Percentiles rank a stretch among this genome's conserved stretches.
Evolutionary conservation across 2,329 filamentous ascomycete species (phyloP).

Genomic region (Phyllosticta citriasiana): DNA sequence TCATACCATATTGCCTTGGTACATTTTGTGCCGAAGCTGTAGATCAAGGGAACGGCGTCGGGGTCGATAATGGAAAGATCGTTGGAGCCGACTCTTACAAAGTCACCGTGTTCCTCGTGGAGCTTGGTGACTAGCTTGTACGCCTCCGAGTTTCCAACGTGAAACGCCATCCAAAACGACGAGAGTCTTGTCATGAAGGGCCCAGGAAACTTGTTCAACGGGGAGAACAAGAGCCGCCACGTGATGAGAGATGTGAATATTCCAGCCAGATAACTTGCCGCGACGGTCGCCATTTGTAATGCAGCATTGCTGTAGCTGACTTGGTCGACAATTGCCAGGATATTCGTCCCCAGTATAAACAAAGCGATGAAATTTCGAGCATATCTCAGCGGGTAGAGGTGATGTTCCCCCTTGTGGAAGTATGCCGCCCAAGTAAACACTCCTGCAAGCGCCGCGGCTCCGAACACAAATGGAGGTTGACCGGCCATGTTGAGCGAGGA

Average conservation of each 20-base stretch:
- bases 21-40: conserved; percentile 27
- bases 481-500: background rate
- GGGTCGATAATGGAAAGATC: conserved; percentile 21
- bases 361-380: background rate
- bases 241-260: conserved; percentile 26
- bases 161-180: background rate
- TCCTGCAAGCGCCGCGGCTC: background rate
- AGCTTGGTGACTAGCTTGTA: conserved; percentile 6
- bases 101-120: conserved; percentile 6
- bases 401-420: conserved; percentile 8
- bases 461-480: background rate
- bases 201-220: conserved; percentile 18
- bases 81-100: conserved; percentile 5
- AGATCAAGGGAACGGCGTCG: conserved; percentile 14
- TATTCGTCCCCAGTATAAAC: background rate
- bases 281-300: background rate
- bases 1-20: conserved; percentile 18
- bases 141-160: background rate
- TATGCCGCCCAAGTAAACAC: background rate
- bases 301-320: background rate
- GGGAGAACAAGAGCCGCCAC: conserved; percentile 34
- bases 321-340: background rate
- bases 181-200: conserved; percentile 1
- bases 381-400: background rate
- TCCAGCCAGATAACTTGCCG: conserved; percentile 6